Evolutionary conservation across 768 basidiomycete genomes (phyloP).

Genomic region (Mycena leptocephala): DNA sequence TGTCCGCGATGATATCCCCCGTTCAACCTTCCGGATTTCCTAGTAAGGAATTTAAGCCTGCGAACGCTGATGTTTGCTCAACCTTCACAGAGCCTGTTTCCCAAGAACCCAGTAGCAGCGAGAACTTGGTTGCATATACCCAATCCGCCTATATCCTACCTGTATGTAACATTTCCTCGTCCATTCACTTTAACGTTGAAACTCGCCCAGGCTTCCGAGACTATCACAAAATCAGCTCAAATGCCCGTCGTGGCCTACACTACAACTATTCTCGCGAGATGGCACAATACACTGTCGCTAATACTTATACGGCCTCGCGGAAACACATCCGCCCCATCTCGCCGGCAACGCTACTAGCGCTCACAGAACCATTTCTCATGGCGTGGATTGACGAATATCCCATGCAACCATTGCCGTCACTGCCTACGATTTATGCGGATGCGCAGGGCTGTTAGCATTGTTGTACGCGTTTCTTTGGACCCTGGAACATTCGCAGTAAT

Average conservation of each 20-base stretch:
- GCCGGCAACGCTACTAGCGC: conserved; percentile 58
- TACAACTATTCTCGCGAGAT: background rate
- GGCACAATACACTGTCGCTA: background rate
- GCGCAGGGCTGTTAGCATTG: background rate
- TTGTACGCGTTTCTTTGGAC: background rate
- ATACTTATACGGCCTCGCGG: background rate
- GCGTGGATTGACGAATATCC: conserved; percentile 47
- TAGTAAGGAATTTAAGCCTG: background rate
- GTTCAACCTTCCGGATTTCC: conserved; percentile 18
- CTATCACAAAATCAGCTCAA: background rate
- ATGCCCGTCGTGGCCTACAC: background rate
- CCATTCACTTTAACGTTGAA: background rate
- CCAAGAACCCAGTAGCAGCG: background rate
- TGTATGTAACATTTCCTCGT: background rate
- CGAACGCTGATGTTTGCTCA: background rate
- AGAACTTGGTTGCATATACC: background rate
- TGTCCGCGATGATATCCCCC: conserved; percentile 49
- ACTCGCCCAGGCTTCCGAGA: background rate
- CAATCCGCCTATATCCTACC: background rate
- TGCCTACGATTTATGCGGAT: background rate
- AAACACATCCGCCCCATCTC: conserved; percentile 47
- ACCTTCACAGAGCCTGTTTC: background rate
- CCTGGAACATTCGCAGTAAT: background rate
- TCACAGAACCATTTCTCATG: conserved; percentile 63
- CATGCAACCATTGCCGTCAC: background rate